phyloP scores from a whole-genome alignment of 805 yeast species.

The Hanseniaspora vineae region DNA sequence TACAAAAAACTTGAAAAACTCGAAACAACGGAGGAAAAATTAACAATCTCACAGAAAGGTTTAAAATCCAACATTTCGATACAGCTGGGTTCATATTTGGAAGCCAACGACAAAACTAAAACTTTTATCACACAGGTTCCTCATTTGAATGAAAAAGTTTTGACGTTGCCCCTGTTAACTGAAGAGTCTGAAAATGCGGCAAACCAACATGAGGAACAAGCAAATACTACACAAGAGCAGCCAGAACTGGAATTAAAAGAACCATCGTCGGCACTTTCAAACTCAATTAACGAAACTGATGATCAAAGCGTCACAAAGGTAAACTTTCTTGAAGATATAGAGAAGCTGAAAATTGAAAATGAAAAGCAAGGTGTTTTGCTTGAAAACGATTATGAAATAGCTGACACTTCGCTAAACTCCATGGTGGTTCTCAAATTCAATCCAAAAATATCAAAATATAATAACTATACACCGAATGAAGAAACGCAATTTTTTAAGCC shows the following conservation, averaged over 20 bases:
- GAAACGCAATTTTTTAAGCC: not conserved
- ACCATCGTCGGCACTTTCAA: no score
- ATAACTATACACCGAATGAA: no score
- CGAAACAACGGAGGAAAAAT: not conserved
- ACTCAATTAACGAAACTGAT: not conserved
- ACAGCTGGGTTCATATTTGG: not conserved
- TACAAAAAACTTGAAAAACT: not conserved
- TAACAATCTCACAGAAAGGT: not conserved
- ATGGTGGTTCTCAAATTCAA: not conserved
- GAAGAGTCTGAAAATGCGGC: constrained; percentile 1
- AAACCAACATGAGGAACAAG: no score
- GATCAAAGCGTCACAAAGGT: constrained; percentile 4
- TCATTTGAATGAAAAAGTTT: constrained; percentile 12
- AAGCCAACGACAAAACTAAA: not conserved
- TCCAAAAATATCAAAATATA: no score
- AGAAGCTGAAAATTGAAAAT: not conserved
- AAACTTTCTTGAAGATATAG: constrained; percentile 4
- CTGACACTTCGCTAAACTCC: not conserved
- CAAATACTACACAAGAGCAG: no score
- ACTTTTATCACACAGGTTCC: constrained; percentile 13
- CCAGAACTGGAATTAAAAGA: no score
- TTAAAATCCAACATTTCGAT: constrained; percentile 3
- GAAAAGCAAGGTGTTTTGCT: not conserved
- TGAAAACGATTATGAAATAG: not conserved
- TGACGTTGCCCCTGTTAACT: constrained; percentile 13